Base-by-base conservation (phyloP, 768 basidiomycete species). In the Gloeophyllum trabeum region DNA sequence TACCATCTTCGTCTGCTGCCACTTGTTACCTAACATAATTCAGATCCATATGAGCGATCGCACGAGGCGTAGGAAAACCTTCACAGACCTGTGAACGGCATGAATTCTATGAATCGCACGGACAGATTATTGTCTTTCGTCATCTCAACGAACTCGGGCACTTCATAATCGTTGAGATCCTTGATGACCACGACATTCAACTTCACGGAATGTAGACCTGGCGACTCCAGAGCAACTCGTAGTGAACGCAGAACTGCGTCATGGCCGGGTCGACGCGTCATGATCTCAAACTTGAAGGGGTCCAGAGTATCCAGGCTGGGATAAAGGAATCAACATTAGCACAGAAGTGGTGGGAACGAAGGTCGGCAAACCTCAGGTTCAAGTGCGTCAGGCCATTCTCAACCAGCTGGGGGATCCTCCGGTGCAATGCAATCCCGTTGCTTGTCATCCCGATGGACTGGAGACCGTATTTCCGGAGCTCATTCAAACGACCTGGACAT, bases 101-200 rank as follows among this genome's bases (percentile, higher is more conserved):
- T 93, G 55, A 86, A 93, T 59, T 92, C 89, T 44, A 92, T 93
- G 58, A 93, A 90, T 26, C 91, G 75, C 30, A 91, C 76, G 28
- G 76, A 84, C 20, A 90, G 59, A 2, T 63, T 58, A 35, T 66
- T 66, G 35, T 81, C 61, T 50, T 71, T 75, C 4, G 84, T 86
- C 61, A 92, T 63, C 51, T 81, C 75, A 30, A 89, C 76, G 54
- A 93, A 92, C 44, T 83, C 80, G 2, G 77, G 55, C 10, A 89
- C 65, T 58, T 93, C 88, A n/a, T 64, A 58, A 52, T 90, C 85
- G 51, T 93, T 93, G 23, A 94, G 61, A 16, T 76, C 83, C 50
- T 77, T 79, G 46, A 93, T 69, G 24, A 92, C 73, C 18, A 93
- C 89, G 2, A 84, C 81, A 55, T 93, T 93, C 40, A 93, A 54